A percentile compares a stretch with the other conserved stretches of the same genome.
phyloP scores from a whole-genome alignment of 306 rosid genomes.

The Rosa lucieae region DNA sequence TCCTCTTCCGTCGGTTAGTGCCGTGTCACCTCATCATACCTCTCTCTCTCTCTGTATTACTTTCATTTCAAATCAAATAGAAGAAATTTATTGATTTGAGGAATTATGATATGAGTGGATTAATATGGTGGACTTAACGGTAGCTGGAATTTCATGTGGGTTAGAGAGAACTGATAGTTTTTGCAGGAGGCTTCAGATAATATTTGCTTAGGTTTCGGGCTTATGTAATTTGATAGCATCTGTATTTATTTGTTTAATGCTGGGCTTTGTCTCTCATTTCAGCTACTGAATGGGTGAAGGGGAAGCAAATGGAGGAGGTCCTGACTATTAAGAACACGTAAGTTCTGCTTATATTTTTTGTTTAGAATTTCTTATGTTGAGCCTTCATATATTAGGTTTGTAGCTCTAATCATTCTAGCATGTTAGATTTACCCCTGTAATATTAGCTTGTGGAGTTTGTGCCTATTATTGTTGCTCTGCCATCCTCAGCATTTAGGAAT shows the following conservation, averaged over 20 bases:
- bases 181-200: too few species aligned
- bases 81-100: too few species aligned
- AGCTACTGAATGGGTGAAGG: constrained; percentile 98
- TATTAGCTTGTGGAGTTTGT: neutral
- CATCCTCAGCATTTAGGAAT: neutral
- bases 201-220: neutral
- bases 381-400: neutral
- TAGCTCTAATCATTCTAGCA: neutral
- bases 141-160: too few species aligned
- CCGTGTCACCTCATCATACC: neutral
- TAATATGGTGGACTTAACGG: too few species aligned
- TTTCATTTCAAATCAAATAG: too few species aligned
- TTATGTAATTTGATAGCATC: neutral
- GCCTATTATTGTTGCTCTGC: neutral
- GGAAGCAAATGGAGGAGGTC: constrained; percentile 83
- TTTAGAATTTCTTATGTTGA: neutral
- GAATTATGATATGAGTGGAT: too few species aligned
- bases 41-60: too few species aligned
- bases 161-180: too few species aligned
- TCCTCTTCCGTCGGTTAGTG: constrained; percentile 80
- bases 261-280: constrained; percentile 28
- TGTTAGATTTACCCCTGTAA: neutral
- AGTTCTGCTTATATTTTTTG: constrained; percentile 15
- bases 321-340: constrained; percentile 73
- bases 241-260: constrained; percentile 8